Evolutionary conservation across 2,329 filamentous ascomycete genomes (phyloP), one percentile per base, ranked within the genome.

Genomic region (Bipolaris oryzae): DNA sequence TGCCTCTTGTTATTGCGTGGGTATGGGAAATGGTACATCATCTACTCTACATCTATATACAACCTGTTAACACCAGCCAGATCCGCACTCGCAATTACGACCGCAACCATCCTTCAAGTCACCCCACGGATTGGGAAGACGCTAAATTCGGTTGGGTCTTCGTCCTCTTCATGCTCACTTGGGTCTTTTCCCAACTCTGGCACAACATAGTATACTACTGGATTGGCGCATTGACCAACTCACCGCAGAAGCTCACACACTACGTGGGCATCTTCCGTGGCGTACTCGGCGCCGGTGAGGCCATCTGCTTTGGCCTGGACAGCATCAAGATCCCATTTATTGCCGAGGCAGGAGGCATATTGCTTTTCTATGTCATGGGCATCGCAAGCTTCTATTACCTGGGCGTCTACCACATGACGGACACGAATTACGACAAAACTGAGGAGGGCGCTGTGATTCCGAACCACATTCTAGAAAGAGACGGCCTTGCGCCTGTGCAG

Each of bases 181-280:
- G 70, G 70, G 68, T 70, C 15, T 69, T 64, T 50, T 70, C 66
- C 31, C 68, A 72, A 60, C 56, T 73, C 4, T 73, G 69, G 69
- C 69, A 73, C 54, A 70, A 72, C 43, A 70, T 72, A 15, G 67
- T 71, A 7, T 70, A 71, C 58, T 73, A 72, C 57, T 73, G 64
- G 66, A 70, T 72, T 42, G 70, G 70, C n/a, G 67, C 68, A 3
- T 50, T 72, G 25, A 71, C 70, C 11, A 73, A 71, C 53, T 71
- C 70, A 2, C 70, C 70, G 2, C 68, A 71, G 45, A 73, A 72
- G 45, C 63, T 72, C 9, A 72, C 66, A 0, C 69, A 73, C 41
- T 73, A 73, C 41, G 68, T 72, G 18, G 70, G 70, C 34, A 59
- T 72, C 34, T 73, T 73, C 46, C 61, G 70, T 7, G 70, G 70